These are phyloP conservation scores for Auricularia cornea DNA, from an alignment of 768 basidiomycete genomes.

Conservation along the genomic window DNA sequence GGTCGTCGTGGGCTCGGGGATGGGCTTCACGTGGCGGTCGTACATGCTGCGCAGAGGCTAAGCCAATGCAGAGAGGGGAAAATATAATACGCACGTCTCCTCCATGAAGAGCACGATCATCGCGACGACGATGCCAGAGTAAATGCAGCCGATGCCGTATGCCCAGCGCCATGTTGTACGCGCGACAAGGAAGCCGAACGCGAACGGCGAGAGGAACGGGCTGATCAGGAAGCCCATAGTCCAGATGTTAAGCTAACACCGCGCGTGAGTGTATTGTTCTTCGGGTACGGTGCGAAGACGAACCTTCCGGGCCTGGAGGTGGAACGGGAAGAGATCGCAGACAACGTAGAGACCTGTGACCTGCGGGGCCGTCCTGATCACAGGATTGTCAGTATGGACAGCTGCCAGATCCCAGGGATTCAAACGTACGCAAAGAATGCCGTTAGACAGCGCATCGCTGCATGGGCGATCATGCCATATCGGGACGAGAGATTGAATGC, in stretches of 20 bases:
- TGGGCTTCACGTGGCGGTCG: constrained; percentile 47
- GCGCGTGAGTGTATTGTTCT: neutral
- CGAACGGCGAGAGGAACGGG: constrained; percentile 55
- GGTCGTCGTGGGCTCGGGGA: constrained; percentile 34
- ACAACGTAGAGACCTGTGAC: constrained; percentile 54
- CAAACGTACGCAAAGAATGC: constrained; percentile 45
- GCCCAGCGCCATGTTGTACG: constrained; percentile 44
- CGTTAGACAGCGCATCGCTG: constrained; percentile 52
- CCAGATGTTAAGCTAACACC: constrained; percentile 52
- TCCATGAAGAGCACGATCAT: constrained; percentile 54
- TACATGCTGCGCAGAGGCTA: constrained; percentile 39
- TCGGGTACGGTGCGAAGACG: constrained; percentile 7
- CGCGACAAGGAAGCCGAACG: constrained; percentile 60
- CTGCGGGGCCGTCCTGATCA: constrained; percentile 45
- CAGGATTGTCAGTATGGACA: neutral
- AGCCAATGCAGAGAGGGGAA: neutral
- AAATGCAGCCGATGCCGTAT: constrained; percentile 58
- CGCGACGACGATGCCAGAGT: constrained; percentile 43
- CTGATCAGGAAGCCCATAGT: constrained; percentile 66
- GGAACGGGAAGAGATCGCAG: constrained; percentile 61
- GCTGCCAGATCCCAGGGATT: neutral
- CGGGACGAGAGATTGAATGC: neutral
- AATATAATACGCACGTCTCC: constrained; percentile 44
- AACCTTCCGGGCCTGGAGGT: constrained; percentile 58
- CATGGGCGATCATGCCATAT: neutral